Evolutionary conservation across 768 basidiomycete species (phyloP).

Genomic region (Pleurotus sapidus): DNA sequence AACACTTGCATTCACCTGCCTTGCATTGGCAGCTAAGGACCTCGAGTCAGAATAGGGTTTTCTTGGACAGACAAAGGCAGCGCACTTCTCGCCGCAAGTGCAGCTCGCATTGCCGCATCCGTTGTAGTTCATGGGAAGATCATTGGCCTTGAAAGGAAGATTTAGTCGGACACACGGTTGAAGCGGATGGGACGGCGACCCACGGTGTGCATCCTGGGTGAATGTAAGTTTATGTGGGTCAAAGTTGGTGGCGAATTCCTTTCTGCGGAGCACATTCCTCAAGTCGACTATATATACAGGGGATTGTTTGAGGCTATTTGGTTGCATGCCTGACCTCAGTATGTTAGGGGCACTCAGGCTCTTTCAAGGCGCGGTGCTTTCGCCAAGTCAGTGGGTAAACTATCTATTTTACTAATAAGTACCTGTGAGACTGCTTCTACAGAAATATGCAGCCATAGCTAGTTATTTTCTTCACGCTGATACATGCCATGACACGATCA

Average conservation of each 20-base stretch:
- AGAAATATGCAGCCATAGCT: too few species aligned
- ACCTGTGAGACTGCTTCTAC: too few species aligned
- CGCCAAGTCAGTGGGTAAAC: not conserved
- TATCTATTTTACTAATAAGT: too few species aligned
- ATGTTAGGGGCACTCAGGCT: not conserved
- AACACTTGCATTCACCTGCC: slow-evolving; percentile 66
- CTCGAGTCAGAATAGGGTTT: not conserved
- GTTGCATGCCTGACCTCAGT: not conserved
- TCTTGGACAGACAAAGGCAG: not conserved
- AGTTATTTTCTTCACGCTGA: not conserved
- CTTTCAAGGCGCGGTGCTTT: not conserved
- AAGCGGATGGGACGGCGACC: slow-evolving; percentile 13
- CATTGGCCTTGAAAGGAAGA: slow-evolving; percentile 24
- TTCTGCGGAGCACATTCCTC: slow-evolving; percentile 9
- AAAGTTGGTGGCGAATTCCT: slow-evolving; percentile 11
- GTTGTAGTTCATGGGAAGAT: slow-evolving; percentile 36
- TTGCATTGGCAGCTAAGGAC: slow-evolving; percentile 54
- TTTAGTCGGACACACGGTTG: slow-evolving; percentile 6
- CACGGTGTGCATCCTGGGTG: slow-evolving; percentile 38
- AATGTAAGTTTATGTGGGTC: slow-evolving; percentile 5
- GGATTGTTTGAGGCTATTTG: slow-evolving; percentile 15
- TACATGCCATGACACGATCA: not conserved
- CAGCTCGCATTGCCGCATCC: slow-evolving; percentile 47
- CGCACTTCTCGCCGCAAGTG: slow-evolving; percentile 50
- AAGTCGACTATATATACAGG: slow-evolving; percentile 15